A percentile compares a stretch with the other conserved stretches of the same genome.
These are phyloP conservation scores for Rhodotorula babjevae DNA, from an alignment of 768 basidiomycete species.

Conservation along the genomic window DNA sequence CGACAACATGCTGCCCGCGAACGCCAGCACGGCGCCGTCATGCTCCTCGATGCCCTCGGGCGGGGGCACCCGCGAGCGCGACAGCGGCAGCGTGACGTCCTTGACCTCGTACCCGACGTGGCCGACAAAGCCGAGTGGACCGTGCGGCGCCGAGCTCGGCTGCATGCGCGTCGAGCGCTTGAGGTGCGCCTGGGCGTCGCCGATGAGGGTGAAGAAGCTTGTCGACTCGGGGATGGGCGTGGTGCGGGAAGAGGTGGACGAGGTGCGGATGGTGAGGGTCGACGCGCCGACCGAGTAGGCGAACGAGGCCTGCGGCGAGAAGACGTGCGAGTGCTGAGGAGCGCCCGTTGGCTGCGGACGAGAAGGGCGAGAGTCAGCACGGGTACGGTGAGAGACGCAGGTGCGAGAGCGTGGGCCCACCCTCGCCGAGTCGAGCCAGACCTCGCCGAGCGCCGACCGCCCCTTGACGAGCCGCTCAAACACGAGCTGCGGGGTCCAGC, in stretches of 20 bases:
- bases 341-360: constrained; percentile 15
- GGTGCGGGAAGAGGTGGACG: neutral
- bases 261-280: neutral
- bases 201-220: neutral
- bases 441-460: constrained; percentile 10
- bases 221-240: neutral
- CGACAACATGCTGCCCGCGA: constrained; percentile 18
- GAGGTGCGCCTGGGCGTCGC: constrained; percentile 2
- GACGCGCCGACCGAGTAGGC: constrained; percentile 6
- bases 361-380: too few species aligned
- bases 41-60: neutral
- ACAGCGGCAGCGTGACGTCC: constrained; percentile 19
- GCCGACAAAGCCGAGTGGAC: constrained; percentile 37
- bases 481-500: constrained; percentile 9
- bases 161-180: neutral
- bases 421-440: constrained; percentile 38
- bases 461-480: constrained; percentile 30
- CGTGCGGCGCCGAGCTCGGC: neutral
- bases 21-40: constrained; percentile 18
- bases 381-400: neutral
- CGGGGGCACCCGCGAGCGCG: neutral
- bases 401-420: neutral
- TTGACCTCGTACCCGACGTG: constrained; percentile 36
- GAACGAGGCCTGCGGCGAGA: constrained; percentile 13
- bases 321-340: constrained; percentile 18